These are phyloP conservation scores for Gillenia trifoliata DNA, from an alignment of 306 rosid species.

Conservation along the genomic window DNA sequence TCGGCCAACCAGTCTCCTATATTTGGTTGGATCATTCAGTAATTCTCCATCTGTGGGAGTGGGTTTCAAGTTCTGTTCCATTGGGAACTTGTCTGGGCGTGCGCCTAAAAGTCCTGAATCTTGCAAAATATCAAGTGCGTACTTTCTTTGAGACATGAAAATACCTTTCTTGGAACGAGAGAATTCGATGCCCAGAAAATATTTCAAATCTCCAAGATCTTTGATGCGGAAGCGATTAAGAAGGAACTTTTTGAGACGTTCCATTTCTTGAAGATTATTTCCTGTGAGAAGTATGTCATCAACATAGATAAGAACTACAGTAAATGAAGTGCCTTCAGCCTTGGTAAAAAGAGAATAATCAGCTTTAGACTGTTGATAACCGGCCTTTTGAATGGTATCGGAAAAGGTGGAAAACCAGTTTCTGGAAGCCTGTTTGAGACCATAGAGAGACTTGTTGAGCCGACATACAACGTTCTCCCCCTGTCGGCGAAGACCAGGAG, in stretches of 20 bases:
- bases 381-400: neutral
- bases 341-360: neutral
- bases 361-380: neutral
- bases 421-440: no score
- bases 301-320: neutral
- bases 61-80: neutral
- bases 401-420: no score
- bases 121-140: neutral
- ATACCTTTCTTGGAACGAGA: neutral
- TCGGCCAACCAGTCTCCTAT: no score
- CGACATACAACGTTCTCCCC: no score
- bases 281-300: neutral
- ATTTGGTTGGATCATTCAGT: no score
- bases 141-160: neutral
- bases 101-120: neutral
- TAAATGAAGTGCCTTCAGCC: neutral
- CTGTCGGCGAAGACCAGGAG: no score
- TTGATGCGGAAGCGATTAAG: neutral
- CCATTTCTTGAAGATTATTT: neutral
- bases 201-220: no score
- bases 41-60: no score
- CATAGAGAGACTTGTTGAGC: no score
- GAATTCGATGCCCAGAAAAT: no score
- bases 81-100: neutral
- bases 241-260: neutral